A percentile compares a stretch with the other conserved stretches of the same genome.
phyloP scores from a whole-genome alignment of 768 basidiomycete genomes.

The Pholiota molesta region DNA sequence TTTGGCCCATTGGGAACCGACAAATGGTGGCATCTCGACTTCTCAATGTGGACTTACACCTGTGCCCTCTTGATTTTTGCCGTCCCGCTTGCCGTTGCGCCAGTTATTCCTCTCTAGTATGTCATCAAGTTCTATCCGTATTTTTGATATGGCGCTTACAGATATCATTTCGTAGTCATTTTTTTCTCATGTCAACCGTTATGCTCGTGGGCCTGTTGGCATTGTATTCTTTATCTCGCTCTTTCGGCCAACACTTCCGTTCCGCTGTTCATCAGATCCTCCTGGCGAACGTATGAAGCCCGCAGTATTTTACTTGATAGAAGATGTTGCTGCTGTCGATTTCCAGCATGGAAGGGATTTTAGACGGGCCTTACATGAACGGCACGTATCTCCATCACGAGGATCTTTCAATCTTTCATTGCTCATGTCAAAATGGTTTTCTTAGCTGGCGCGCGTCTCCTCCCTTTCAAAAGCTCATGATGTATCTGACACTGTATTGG shows the following conservation, averaged over 20 bases:
- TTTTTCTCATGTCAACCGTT: constrained; percentile 35
- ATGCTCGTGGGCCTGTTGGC: constrained; percentile 34
- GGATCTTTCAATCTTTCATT: neutral
- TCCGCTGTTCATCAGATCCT: constrained; percentile 33
- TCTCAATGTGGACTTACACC: constrained; percentile 36
- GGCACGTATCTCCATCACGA: constrained; percentile 18
- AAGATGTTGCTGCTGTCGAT: constrained; percentile 35
- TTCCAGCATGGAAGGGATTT: constrained; percentile 30
- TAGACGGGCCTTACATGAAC: constrained; percentile 25
- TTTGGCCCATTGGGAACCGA: constrained; percentile 32
- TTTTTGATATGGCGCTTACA: neutral
- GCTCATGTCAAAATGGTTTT: neutral
- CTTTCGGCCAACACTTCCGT: constrained; percentile 26
- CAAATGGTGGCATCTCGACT: constrained; percentile 34
- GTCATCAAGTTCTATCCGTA: neutral
- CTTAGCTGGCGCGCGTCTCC: constrained; percentile 27
- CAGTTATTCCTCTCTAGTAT: constrained; percentile 28
- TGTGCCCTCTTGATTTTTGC: constrained; percentile 31
- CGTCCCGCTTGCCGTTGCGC: constrained; percentile 31
- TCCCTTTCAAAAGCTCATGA: constrained; percentile 31
- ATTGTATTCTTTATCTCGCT: constrained; percentile 31
- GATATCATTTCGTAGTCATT: constrained; percentile 21
- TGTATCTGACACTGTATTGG: constrained; percentile 29
- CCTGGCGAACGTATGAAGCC: constrained; percentile 32
- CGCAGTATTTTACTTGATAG: constrained; percentile 32